Percentiles rank a stretch among this genome's conserved stretches.
phyloP scores from a whole-genome alignment of 2,329 filamentous ascomycete genomes.

The Colletotrichum sp. region DNA sequence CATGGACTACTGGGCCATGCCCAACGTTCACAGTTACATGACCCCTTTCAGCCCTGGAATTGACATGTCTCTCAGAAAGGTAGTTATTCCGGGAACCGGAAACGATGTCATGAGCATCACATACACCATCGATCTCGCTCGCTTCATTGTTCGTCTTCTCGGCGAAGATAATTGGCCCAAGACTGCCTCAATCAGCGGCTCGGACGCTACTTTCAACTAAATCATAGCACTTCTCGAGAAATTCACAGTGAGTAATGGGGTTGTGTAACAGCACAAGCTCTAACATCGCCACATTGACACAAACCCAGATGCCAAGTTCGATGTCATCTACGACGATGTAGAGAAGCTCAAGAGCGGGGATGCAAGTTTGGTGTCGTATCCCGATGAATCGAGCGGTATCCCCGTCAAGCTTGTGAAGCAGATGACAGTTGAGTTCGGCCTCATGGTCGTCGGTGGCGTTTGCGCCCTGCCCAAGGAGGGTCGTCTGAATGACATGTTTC shows the following conservation, averaged over 20 bases:
- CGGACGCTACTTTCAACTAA: not conserved
- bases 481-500: not conserved
- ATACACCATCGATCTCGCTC: slow-evolving; percentile 3
- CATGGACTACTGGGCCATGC: slow-evolving; percentile 30
- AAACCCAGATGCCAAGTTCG: not conserved
- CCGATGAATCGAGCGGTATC: not conserved
- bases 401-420: not conserved
- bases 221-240: not conserved
- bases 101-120: slow-evolving; percentile 1
- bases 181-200: not conserved
- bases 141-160: slow-evolving; percentile 40
- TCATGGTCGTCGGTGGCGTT: not conserved
- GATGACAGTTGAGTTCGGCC: not conserved
- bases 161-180: slow-evolving; percentile 10
- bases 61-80: not conserved
- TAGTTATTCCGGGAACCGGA: slow-evolving; percentile 1
- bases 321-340: not conserved
- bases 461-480: not conserved
- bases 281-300: not conserved
- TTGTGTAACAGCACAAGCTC: not conserved
- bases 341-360: not conserved
- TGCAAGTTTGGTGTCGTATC: not conserved
- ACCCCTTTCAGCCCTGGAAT: not conserved
- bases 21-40: slow-evolving; percentile 20
- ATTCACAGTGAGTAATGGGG: not conserved